These are phyloP conservation scores for Jaltomata sinuosa DNA, from an alignment of 257 asterid genomes.

Conservation along the genomic window DNA sequence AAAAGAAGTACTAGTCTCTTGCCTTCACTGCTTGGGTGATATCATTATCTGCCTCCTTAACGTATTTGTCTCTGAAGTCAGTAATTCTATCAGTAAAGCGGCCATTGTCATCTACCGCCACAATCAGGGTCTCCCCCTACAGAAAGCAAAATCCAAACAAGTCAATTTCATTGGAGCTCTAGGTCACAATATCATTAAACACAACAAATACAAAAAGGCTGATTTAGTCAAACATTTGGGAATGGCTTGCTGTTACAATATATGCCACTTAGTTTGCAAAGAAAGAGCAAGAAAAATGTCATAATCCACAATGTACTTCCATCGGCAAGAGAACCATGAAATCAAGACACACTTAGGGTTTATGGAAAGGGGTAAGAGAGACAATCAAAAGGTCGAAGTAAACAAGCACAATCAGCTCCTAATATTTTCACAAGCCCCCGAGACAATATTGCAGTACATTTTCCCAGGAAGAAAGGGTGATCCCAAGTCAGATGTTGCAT, in stretches of 20 bases:
- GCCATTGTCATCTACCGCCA: constrained; percentile 98
- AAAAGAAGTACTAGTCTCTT: constrained; percentile 4
- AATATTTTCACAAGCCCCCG: not conserved
- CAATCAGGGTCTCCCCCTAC: constrained; percentile 73
- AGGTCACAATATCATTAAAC: not conserved
- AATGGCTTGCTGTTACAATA: not conserved
- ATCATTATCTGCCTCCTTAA: constrained; percentile 88
- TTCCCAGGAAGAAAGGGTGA: not conserved
- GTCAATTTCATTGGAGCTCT: not conserved
- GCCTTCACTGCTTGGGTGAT: constrained; percentile 83
- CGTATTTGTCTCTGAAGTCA: constrained; percentile 63
- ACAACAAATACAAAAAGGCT: not conserved
- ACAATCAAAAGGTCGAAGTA: not conserved
- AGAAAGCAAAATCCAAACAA: not conserved
- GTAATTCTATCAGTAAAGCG: constrained; percentile 79
- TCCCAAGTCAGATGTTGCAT: not conserved
- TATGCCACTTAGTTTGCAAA: not conserved
- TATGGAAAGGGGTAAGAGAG: not conserved
- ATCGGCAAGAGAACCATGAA: not conserved
- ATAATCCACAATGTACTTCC: not conserved
- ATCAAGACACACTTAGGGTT: not conserved
- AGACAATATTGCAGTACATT: not conserved
- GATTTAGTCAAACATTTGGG: not conserved
- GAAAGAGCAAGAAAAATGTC: not conserved
- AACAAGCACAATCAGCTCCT: not conserved